Evolutionary conservation across 2,329 filamentous ascomycete genomes (phyloP).

Genomic region (Colletotrichum cordylinicola): DNA sequence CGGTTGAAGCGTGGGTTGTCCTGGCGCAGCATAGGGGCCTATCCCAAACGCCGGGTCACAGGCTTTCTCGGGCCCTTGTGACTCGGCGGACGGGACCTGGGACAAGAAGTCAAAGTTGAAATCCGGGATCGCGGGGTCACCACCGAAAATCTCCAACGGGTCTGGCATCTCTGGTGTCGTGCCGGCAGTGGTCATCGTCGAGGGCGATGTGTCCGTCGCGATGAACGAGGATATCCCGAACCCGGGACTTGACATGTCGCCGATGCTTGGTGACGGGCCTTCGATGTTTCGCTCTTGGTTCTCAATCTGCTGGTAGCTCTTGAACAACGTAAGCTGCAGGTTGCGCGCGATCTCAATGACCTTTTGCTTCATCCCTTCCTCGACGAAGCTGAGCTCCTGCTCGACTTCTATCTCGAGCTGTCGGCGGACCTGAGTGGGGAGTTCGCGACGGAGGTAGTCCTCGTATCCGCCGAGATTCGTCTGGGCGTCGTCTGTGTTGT

Average conservation of each 20-base stretch:
- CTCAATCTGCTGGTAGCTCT: conserved; percentile 22
- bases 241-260: background rate
- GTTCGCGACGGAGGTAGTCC: conserved; percentile 33
- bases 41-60: background rate
- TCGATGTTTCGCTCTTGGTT: background rate
- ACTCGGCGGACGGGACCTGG: background rate
- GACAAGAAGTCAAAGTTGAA: conserved; percentile 9
- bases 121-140: background rate
- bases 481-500: conserved; percentile 29
- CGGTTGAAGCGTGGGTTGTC: background rate
- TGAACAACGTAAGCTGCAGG: conserved; percentile 25
- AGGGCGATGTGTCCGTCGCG: conserved; percentile 1
- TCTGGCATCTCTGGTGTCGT: conserved; percentile 14
- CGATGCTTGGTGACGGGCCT: background rate
- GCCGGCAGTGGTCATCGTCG: conserved; percentile 2
- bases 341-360: conserved; percentile 28
- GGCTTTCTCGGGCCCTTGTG: background rate
- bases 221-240: background rate
- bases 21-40: background rate
- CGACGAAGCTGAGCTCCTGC: conserved; percentile 28
- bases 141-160: conserved; percentile 4
- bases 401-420: conserved; percentile 35
- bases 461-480: conserved; percentile 30
- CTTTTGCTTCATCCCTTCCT: conserved; percentile 27
- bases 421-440: conserved; percentile 35